Conservation (phyloP, 2,329 filamentous ascomycete genomes). For the Rosellinia necatrix region DNA sequence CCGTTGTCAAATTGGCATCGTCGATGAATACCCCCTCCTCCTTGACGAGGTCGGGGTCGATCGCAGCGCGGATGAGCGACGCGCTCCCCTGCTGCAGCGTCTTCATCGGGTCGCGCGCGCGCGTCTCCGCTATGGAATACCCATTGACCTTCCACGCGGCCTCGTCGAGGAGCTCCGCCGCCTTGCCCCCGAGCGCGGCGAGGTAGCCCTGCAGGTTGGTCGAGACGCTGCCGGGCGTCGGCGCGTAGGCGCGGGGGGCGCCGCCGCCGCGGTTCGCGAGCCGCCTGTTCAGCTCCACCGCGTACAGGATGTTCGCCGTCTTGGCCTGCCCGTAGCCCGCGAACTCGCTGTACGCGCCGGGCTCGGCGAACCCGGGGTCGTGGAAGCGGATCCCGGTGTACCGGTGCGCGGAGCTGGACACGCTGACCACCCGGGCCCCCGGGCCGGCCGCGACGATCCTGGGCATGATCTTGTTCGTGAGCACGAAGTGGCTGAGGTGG, state of each 20-base stretch:
- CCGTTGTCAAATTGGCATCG: constrained; percentile 42
- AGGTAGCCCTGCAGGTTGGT: constrained; percentile 36
- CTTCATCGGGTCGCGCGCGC: constrained; percentile 34
- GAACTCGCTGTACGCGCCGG: constrained; percentile 43
- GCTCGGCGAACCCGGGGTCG: constrained; percentile 37
- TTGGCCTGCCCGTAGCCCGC: constrained; percentile 51
- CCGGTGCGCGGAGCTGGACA: constrained; percentile 34
- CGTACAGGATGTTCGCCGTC: constrained; percentile 51
- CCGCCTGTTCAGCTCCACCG: constrained; percentile 42
- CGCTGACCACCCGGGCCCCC: constrained; percentile 30
- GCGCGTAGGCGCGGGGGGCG: constrained; percentile 44
- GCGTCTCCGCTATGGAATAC: constrained; percentile 27
- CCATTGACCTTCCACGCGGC: constrained; percentile 34
- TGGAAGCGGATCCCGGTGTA: constrained; percentile 34
- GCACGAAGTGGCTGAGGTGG: constrained; percentile 43
- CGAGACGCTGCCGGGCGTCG: constrained; percentile 45
- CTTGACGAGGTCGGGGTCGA: constrained; percentile 46
- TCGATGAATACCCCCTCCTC: constrained; percentile 42
- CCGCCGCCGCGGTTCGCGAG: constrained; percentile 36
- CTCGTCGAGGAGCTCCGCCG: constrained; percentile 30
- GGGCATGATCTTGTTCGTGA: constrained; percentile 37
- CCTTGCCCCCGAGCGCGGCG: constrained; percentile 15
- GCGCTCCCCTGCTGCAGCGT: constrained; percentile 48
- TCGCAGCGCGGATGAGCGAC: constrained; percentile 49
- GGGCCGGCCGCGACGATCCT: constrained; percentile 30